Evolutionary conservation across 148 eudicot genomes (phyloP), one percentile per base, ranked within the genome.

Genomic region (Suaeda aralocaspica): DNA sequence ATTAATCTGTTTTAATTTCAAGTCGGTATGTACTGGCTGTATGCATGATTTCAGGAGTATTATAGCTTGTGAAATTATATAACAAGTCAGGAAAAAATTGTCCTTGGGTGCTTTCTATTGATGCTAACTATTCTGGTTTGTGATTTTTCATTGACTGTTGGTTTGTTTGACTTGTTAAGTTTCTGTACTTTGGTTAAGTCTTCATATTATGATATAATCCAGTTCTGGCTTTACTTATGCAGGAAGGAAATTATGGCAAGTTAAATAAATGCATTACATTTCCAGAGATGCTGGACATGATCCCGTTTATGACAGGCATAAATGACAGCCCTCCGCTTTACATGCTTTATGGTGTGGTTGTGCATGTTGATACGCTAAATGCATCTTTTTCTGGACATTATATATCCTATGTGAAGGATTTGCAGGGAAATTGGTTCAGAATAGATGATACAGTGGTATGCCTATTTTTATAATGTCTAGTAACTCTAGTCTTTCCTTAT

Each of bases 321-420:
- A 86, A 85, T 66, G 96, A 92, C 60, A 72, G 80, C 46, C 96
- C 98, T 82, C 98, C 96, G 7, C 89, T 90, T 6, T 92, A 92
- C 83, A 72, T 85, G 81, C 94, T 92, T 33, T 92, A 92, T 67
- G 98, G 84, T 31, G 94, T 90, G 65, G 96, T 92, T 46, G 96
- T 92, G 75, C 98, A 92, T 59, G 77, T 90, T 76, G 98, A 92
- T 84, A 88, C 89, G 4, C 78, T 84, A n/a, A 92, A 90, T 73
- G 96, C 98, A 50, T 90, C 98, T 30, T 92, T 92, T 81, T 90
- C 98, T 29, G 98, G 98, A 69, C 98, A 92, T 77, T 92, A 92
- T 67, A 77, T 90, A 16, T 88, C 96, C 0, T 92, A 90, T 34
- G 90, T 92, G 79, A 92, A 90, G 80, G 94, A 92, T 80, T 78